phyloP scores from a whole-genome alignment of 192 early-diverging fungal genomes.

The Podila verticillata region DNA sequence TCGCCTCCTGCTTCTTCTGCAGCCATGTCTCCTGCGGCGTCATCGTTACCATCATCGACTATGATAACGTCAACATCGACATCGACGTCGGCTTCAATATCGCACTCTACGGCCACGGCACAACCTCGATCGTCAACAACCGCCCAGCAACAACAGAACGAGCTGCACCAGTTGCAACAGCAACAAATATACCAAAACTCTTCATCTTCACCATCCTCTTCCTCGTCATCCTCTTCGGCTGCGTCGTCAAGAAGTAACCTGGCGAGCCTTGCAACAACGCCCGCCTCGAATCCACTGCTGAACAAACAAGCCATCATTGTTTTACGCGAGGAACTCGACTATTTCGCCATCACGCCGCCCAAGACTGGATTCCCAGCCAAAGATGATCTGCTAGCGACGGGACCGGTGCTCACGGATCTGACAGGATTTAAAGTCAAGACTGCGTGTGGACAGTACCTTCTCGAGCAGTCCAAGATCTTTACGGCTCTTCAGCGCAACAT shows the following conservation, averaged over 20 bases:
- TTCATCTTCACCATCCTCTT: background rate
- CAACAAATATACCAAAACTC: conserved; percentile 5
- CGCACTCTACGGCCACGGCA: background rate
- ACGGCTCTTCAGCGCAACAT: conserved; percentile 78
- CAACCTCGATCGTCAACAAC: too few species aligned
- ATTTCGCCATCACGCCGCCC: conserved; percentile 68
- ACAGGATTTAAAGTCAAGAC: conserved; percentile 53
- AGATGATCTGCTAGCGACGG: background rate
- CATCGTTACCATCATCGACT: background rate
- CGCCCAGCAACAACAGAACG: background rate
- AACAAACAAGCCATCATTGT: conserved; percentile 77
- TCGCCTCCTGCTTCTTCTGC: too few species aligned
- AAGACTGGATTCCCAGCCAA: conserved; percentile 2
- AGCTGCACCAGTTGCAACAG: background rate
- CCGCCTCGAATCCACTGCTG: conserved; percentile 49
- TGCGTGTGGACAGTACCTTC: conserved; percentile 67
- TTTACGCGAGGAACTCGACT: conserved; percentile 82
- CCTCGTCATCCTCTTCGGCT: background rate
- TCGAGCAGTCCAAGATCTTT: conserved; percentile 76
- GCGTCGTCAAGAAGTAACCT: conserved; percentile 9
- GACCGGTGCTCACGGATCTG: background rate
- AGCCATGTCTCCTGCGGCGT: background rate
- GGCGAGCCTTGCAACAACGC: conserved; percentile 21
- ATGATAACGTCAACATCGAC: background rate
- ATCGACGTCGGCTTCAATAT: background rate